Evolutionary conservation across 768 basidiomycete species (phyloP), one percentile per base, ranked within the genome.

Genomic region (Suillus clintonianus): DNA sequence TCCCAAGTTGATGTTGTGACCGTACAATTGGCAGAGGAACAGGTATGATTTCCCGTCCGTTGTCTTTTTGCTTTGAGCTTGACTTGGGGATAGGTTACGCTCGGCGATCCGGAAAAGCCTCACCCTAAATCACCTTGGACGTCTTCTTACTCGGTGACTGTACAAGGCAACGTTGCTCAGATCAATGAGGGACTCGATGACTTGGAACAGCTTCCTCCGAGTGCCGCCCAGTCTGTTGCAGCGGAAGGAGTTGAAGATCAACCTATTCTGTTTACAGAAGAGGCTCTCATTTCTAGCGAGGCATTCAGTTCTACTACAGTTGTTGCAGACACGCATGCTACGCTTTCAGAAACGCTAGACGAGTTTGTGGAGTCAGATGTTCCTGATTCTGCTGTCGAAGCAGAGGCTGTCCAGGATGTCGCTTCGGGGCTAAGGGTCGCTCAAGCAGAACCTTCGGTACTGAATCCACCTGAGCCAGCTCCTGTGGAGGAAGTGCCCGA

Each of bases 61-160:
- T 27, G 5, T 17, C 39, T 57, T 19, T 19, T 11, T 30, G 11
- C 17, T 24, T 41, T 41, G 19, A 17, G 39, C 24, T 57, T 30
- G 27, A 57, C 39, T 30, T 4, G 17, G 13, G 34, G 6, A 57
- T 41, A 57, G 56, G 39, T 58, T 56, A 7, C 5, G 13, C 30
- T 37, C 7, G 54, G 22, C 10, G 61, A 61, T 41, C 5, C 11
- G 24, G 61, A 62, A 59, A 59, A 62, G 14, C 32, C 34, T 32
- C 55, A 32, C 14, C 63, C 62, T 42, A 61, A 37, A 3, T 71
- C 70, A n/a, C 69, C 76, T 47, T 81, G 79, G 79, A 79, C 77
- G 22, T 76, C 79, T 36, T 80, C 80, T 32, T 80, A 81, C 62
- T 79, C 80, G 11, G 79, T 80, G 1, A 78, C 79, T 36, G 74